These are phyloP conservation scores for Gossypium herbaceum DNA, from an alignment of 345 rosid species.

Conservation along the genomic window DNA sequence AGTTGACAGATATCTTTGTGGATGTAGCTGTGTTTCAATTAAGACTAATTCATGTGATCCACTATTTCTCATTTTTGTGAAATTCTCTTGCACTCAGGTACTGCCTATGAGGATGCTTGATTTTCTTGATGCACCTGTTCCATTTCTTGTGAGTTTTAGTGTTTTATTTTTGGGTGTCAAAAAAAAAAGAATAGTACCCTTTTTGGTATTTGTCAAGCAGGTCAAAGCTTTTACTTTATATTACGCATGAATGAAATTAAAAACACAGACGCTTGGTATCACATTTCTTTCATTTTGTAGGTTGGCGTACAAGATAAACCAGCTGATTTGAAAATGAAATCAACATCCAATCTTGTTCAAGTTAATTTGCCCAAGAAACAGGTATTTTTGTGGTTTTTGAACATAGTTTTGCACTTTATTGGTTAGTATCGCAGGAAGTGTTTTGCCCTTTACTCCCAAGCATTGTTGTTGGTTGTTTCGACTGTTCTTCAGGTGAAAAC, in stretches of 20 bases:
- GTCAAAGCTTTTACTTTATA: neutral
- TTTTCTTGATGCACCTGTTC: constrained; percentile 99
- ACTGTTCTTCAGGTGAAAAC: constrained; percentile 44
- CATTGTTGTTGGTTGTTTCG: neutral
- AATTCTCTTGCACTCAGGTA: constrained; percentile 42
- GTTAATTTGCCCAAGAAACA: constrained; percentile 73
- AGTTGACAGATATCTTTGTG: neutral
- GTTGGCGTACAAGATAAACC: constrained; percentile 80
- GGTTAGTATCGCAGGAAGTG: neutral
- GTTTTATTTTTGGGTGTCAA: neutral
- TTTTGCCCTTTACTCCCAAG: neutral
- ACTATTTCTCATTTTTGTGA: constrained; percentile 4
- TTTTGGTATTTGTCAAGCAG: neutral
- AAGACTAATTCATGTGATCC: too few species aligned
- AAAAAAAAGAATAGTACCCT: neutral
- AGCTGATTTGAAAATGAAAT: constrained; percentile 67
- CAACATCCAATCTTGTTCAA: constrained; percentile 64
- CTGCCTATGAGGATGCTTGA: constrained; percentile 82
- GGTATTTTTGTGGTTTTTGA: constrained; percentile 38
- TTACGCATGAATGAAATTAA: neutral
- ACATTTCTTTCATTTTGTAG: constrained; percentile 32
- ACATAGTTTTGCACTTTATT: neutral
- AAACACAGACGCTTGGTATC: neutral
- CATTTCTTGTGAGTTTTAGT: constrained; percentile 70
- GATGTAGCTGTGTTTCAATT: constrained; percentile 5